A percentile compares a stretch with the other conserved stretches of the same genome.
Conservation (phyloP, 2,329 filamentous ascomycete species). For the Hawksworthiomyces lignivorus region DNA sequence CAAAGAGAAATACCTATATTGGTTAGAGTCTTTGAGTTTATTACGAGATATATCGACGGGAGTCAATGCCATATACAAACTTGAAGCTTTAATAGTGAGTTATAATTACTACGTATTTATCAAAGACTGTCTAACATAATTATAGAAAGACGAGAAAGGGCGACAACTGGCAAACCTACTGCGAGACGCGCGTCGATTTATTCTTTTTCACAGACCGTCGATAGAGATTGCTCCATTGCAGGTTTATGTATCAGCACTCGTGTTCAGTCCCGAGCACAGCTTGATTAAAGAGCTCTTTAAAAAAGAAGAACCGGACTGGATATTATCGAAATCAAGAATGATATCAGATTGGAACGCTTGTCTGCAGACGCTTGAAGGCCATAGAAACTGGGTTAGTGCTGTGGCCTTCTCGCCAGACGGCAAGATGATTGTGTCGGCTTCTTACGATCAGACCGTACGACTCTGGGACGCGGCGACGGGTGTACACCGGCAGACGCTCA, state of each 20-base stretch:
- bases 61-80: conserved; percentile 16
- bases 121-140: background rate
- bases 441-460: background rate
- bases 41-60: conserved; percentile 19
- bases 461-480: too few relatives aligned
- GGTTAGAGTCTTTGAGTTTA: conserved; percentile 35
- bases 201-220: conserved; percentile 16
- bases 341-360: background rate
- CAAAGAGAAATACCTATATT: conserved; percentile 29
- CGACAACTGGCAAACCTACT: conserved; percentile 11
- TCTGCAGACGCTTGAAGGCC: background rate
- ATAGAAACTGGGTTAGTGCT: background rate
- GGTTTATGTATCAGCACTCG: too few relatives aligned
- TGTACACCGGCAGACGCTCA: too few relatives aligned
- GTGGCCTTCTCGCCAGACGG: background rate
- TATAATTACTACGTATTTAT: background rate
- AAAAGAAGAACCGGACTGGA: too few relatives aligned
- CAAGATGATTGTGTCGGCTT: background rate
- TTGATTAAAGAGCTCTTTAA: too few relatives aligned
- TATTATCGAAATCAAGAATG: too few relatives aligned
- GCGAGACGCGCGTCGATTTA: conserved; percentile 24
- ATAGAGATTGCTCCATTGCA: too few relatives aligned
- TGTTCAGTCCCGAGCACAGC: too few relatives aligned
- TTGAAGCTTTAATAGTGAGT: conserved; percentile 9
- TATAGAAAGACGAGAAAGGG: background rate